Percentiles rank a stretch among this genome's conserved stretches.
phyloP scores from a whole-genome alignment of 2,329 filamentous ascomycete genomes.

The Fusarium sp. region DNA sequence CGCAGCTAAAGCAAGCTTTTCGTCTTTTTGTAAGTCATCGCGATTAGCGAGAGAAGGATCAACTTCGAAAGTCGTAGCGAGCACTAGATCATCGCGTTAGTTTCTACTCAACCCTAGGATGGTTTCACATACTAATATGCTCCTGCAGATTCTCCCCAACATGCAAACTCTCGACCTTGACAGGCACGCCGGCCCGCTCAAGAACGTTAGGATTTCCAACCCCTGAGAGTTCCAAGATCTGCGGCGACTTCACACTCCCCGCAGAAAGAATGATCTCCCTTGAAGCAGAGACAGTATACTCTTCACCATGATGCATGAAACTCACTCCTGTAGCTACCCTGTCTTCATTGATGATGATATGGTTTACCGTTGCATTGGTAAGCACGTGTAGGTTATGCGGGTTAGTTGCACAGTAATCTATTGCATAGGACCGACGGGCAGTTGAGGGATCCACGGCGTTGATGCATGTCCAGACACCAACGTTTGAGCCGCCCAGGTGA shows the following conservation, averaged over 20 bases:
- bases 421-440: slow-evolving; percentile 62
- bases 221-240: slow-evolving; percentile 71
- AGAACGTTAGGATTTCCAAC: slow-evolving; percentile 62
- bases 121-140: slow-evolving; percentile 51
- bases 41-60: slow-evolving; percentile 56
- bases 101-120: rapidly evolving
- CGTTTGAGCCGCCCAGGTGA: slow-evolving; percentile 62
- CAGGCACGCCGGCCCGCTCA: slow-evolving; percentile 52
- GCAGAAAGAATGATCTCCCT: slow-evolving; percentile 70
- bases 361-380: slow-evolving; percentile 48
- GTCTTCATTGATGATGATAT: slow-evolving; percentile 43
- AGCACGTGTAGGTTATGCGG: slow-evolving; percentile 58
- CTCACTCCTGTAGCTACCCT: slow-evolving; percentile 50
- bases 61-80: slow-evolving; percentile 60
- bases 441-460: slow-evolving; percentile 61
- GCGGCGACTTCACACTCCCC: slow-evolving; percentile 68
- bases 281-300: slow-evolving; percentile 54
- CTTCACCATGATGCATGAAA: slow-evolving; percentile 54
- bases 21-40: slow-evolving; percentile 55
- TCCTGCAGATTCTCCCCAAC: slow-evolving; percentile 65
- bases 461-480: slow-evolving; percentile 64
- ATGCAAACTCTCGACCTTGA: slow-evolving; percentile 56
- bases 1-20: slow-evolving; percentile 49
- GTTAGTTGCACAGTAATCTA: slow-evolving; percentile 58
- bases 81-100: slow-evolving; percentile 51